phyloP scores from a whole-genome alignment of 179 eudicot genomes.

The Heliamphora pulchella region DNA sequence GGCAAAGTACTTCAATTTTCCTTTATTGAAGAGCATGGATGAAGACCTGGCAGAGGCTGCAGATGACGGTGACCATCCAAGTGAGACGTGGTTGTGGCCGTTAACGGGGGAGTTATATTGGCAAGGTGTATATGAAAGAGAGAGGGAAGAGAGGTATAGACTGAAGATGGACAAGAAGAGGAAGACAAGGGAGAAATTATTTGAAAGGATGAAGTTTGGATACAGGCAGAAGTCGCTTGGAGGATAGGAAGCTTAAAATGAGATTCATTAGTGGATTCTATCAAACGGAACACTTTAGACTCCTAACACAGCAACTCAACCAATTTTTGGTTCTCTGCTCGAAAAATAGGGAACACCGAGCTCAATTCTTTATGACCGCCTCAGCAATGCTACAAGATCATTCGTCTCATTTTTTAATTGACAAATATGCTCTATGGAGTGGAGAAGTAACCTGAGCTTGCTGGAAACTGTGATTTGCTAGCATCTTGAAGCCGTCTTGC shows the following conservation, averaged over 20 bases:
- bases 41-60: slow-evolving; percentile 97
- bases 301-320: slow-evolving; percentile 9
- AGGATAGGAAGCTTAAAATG: slow-evolving; percentile 21
- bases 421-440: background rate
- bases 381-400: too few species aligned
- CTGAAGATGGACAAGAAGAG: slow-evolving; percentile 94
- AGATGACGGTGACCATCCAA: slow-evolving; percentile 63
- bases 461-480: background rate
- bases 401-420: background rate
- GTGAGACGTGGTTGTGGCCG: slow-evolving; percentile 90
- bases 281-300: background rate
- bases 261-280: background rate
- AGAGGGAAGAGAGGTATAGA: slow-evolving; percentile 85
- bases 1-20: slow-evolving; percentile 63
- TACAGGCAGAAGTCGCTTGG: slow-evolving; percentile 82
- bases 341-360: background rate
- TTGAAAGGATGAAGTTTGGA: slow-evolving; percentile 67
- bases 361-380: slow-evolving; percentile 2
- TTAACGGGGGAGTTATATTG: slow-evolving; percentile 85
- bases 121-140: slow-evolving; percentile 92
- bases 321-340: background rate
- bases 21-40: slow-evolving; percentile 81
- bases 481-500: background rate
- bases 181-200: slow-evolving; percentile 61
- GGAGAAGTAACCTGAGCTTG: slow-evolving; percentile 1